Base-by-base conservation (phyloP, 2,329 filamentous ascomycete species). In the Colletotrichum cuscutae region DNA sequence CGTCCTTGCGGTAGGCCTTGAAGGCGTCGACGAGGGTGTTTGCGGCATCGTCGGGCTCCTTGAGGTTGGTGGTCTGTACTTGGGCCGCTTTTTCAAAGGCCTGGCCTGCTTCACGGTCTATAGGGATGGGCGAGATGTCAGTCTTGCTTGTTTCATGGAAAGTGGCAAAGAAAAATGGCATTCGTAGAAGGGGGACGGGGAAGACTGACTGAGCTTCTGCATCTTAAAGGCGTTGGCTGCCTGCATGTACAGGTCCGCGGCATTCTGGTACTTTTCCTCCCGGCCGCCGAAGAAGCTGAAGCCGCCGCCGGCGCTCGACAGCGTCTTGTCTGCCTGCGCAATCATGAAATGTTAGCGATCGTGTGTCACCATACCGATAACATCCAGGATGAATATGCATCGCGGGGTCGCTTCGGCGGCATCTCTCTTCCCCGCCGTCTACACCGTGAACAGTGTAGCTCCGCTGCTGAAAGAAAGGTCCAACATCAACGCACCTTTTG, bases 191-290 rank as follows among this genome's bases (percentile, higher is more conserved):
- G 35, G 22, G 15, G 5, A 8, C 11, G 32, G 8, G 28, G 11
- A 15, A 46, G 26, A 80, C 87, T 77, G 86, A 96, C 94, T 93
- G 85, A 93, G 90, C 82, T 94, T 94, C 84, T 97, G 92, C 87
- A 97, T 91, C 80, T 94, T 90, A 83, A 97, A 98, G 72, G 94
- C 94, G 86, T 98, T 98, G 74, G 92, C 97, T 53, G 96, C 96
- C 82, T 97, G 92, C 73, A 90, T 91, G 81, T 95, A 98, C 76
- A 97, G 86, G 77, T 98, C 95, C 75, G 94, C 94, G 15, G 96
- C 96, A 84, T 92, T 91, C 84, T 97, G 94, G 80, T 94, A 95
- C 84, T 98, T 98, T 75, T 98, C 95, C 78, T 94, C 89, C 71
- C 92, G 90, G 58, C 94, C 94, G 56, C 95, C 94, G 78, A 99